Evolutionary conservation across 106 monocot species (phyloP).

Genomic region (Xerophyta viscosa): DNA sequence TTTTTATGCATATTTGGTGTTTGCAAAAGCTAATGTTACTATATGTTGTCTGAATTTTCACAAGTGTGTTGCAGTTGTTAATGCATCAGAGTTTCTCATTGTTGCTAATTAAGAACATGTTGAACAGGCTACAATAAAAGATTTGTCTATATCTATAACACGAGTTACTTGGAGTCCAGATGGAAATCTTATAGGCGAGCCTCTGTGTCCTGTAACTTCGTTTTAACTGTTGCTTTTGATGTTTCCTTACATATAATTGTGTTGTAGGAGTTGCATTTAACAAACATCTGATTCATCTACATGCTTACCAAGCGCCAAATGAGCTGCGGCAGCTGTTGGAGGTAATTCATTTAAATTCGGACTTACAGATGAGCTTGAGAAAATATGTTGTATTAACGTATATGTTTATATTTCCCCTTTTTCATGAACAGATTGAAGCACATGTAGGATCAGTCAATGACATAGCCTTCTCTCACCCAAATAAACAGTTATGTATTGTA

Average conservation of each 20-base stretch:
- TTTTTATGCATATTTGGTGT: too few relatives aligned
- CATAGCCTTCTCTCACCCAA: constrained; percentile 63
- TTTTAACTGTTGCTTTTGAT: neutral
- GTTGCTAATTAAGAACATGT: neutral
- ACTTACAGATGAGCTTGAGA: too few relatives aligned
- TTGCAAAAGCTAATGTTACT: too few relatives aligned
- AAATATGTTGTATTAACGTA: too few relatives aligned
- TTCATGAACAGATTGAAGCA: constrained; percentile 46
- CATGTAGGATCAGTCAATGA: constrained; percentile 75
- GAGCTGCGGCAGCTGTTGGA: constrained; percentile 48
- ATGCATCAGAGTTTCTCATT: neutral
- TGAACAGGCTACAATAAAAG: constrained; percentile 45
- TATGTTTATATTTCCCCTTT: neutral
- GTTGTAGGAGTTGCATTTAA: constrained; percentile 62
- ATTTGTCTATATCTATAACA: constrained; percentile 44
- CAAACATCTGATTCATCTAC: constrained; percentile 58
- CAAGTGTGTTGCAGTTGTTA: too few relatives aligned
- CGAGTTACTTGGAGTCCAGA: constrained; percentile 72
- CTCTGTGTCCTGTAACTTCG: neutral
- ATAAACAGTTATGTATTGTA: constrained; percentile 44
- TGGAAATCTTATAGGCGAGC: constrained; percentile 51
- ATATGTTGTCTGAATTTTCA: too few relatives aligned
- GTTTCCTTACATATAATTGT: constrained; percentile 6
- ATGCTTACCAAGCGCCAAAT: constrained; percentile 61
- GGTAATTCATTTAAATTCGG: constrained; percentile 16